Evolutionary conservation across 2,329 filamentous ascomycete species (phyloP).

Genomic region (Aspergillus sergii): DNA sequence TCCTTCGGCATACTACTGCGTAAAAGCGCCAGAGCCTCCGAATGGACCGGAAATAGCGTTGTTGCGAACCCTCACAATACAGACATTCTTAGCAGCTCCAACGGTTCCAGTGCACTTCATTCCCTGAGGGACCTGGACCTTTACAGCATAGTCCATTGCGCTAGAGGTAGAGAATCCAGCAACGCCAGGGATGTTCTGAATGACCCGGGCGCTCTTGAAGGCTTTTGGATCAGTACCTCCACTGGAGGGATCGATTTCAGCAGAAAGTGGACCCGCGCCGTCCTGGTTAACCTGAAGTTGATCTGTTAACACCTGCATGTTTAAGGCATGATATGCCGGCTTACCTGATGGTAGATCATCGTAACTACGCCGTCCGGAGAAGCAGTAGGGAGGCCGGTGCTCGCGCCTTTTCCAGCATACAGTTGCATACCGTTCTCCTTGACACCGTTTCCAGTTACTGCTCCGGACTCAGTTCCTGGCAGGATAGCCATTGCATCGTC

Average conservation of each 20-base stretch:
- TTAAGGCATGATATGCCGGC: background rate
- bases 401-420: constrained; percentile 57
- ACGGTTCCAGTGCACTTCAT: constrained; percentile 67
- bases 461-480: constrained; percentile 48
- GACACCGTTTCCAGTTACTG: constrained; percentile 51
- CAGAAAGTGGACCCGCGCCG: constrained; percentile 65
- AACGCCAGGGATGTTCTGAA: constrained; percentile 64
- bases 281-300: constrained; percentile 63
- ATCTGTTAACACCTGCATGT: background rate
- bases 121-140: constrained; percentile 66
- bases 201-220: constrained; percentile 63
- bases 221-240: constrained; percentile 63
- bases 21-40: constrained; percentile 68
- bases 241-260: constrained; percentile 63
- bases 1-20: constrained; percentile 44
- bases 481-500: constrained; percentile 9
- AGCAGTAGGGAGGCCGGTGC: constrained; percentile 61
- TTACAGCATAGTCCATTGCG: constrained; percentile 66
- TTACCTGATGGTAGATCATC: constrained; percentile 65
- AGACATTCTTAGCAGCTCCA: constrained; percentile 64
- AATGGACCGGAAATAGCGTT: constrained; percentile 65
- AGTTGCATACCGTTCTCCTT: constrained; percentile 58
- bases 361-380: constrained; percentile 62
- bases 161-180: constrained; percentile 61
- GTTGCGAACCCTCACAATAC: constrained; percentile 67